Percentiles rank a stretch among this genome's conserved stretches.
These are phyloP conservation scores for Carex scoparia DNA, from an alignment of 176 grass and related monocot genomes.

Conservation along the genomic window DNA sequence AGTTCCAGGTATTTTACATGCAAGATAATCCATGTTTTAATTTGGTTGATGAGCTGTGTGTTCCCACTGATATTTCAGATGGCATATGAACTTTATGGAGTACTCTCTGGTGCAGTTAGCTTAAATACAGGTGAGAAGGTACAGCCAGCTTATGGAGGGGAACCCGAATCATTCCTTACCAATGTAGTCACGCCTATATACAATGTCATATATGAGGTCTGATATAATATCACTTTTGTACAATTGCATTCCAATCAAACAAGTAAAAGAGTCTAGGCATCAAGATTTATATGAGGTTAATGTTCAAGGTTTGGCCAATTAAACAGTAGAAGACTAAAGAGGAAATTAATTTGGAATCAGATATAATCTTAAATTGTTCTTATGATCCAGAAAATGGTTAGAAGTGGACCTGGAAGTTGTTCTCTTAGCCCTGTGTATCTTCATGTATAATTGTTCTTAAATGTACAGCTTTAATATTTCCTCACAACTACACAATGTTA, in stretches of 20 bases:
- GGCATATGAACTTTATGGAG: slow-evolving; percentile 94
- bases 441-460: neutral
- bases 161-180: slow-evolving; percentile 69
- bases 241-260: neutral
- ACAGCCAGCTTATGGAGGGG: slow-evolving; percentile 68
- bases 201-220: slow-evolving; percentile 55
- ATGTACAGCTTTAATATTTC: neutral
- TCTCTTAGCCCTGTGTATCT: neutral
- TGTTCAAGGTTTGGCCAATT: neutral
- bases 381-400: neutral
- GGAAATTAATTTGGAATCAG: neutral
- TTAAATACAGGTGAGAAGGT: slow-evolving; percentile 87
- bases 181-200: slow-evolving; percentile 86
- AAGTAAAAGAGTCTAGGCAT: neutral
- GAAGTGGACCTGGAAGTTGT: neutral
- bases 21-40: neutral
- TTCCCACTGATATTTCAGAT: slow-evolving; percentile 63
- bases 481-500: neutral
- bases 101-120: slow-evolving; percentile 81
- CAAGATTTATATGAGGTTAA: neutral
- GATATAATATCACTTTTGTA: slow-evolving; percentile 27
- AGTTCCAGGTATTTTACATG: neutral
- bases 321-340: neutral
- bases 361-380: neutral
- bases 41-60: neutral